These are phyloP conservation scores for Olyra latifolia DNA, from an alignment of 176 grass and related monocot genomes.

Conservation along the genomic window DNA sequence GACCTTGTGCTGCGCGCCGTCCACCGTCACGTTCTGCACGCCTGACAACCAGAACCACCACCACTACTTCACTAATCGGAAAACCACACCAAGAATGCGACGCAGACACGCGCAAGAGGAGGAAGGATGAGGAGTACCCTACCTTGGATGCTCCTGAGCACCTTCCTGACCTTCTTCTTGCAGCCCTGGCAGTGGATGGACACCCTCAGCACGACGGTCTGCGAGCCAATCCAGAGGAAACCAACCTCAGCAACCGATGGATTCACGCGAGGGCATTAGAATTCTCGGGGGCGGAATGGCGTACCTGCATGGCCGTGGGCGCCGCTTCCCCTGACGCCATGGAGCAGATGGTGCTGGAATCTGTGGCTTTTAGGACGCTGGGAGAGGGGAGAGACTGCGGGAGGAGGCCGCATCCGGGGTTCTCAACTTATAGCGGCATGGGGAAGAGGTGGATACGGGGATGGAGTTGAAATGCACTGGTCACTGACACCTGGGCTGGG, in stretches of 20 bases:
- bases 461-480: not conserved
- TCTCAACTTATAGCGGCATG: conserved; percentile 30
- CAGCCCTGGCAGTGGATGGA: conserved; percentile 89
- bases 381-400: not conserved
- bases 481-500: conserved; percentile 15
- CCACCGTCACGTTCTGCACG: conserved; percentile 56
- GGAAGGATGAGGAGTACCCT: not conserved
- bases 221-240: not conserved
- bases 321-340: conserved; percentile 47
- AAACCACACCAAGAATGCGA: not conserved
- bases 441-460: not conserved
- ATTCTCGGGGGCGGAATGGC: not conserved
- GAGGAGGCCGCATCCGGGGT: conserved; percentile 14
- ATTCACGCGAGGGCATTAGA: not conserved
- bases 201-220: conserved; percentile 78
- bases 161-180: conserved; percentile 88
- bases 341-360: conserved; percentile 16
- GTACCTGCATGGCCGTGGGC: conserved; percentile 23
- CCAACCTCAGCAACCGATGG: not conserved
- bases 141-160: conserved; percentile 69
- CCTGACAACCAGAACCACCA: conserved; percentile 35
- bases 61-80: not conserved
- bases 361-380: not conserved
- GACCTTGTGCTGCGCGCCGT: conserved; percentile 74
- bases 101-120: not conserved